Conservation (phyloP, 2,329 filamentous ascomycete genomes). For the Achaetomium macrosporum region DNA sequence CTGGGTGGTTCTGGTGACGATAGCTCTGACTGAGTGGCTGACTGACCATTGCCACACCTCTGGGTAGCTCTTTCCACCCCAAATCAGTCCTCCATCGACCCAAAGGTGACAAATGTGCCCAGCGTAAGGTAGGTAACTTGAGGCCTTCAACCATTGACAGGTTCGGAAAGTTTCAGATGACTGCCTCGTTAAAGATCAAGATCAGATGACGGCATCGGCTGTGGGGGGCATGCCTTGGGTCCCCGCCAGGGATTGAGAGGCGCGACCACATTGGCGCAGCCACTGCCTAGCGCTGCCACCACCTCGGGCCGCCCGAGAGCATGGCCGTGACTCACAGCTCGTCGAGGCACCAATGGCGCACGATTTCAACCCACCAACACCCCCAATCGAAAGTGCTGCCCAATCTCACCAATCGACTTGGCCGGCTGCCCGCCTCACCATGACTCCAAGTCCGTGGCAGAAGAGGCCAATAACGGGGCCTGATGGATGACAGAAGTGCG, state of each 20-base stretch:
- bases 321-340: conserved; percentile 13
- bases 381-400: background rate
- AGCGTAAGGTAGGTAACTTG: background rate
- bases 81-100: background rate
- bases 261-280: background rate
- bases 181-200: background rate
- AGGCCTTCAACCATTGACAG: background rate
- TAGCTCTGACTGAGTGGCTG: no score
- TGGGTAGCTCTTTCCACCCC: no score
- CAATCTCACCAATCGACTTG: conserved; percentile 7
- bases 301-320: background rate
- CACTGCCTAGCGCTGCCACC: conserved; percentile 12
- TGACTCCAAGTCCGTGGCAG: conserved; percentile 9
- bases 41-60: no score
- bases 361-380: conserved; percentile 6
- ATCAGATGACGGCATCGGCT: conserved; percentile 6
- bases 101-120: no score
- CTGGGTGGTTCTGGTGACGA: no score
- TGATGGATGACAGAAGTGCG: background rate
- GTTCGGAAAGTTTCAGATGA: background rate
- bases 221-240: conserved; percentile 9
- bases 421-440: conserved; percentile 1
- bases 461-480: conserved; percentile 11
- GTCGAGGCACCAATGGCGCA: conserved; percentile 8
- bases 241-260: background rate